Evolutionary conservation across 768 basidiomycete genomes (phyloP), one percentile per base, ranked within the genome.

Genomic region (Leccinellum rugosiceps): DNA sequence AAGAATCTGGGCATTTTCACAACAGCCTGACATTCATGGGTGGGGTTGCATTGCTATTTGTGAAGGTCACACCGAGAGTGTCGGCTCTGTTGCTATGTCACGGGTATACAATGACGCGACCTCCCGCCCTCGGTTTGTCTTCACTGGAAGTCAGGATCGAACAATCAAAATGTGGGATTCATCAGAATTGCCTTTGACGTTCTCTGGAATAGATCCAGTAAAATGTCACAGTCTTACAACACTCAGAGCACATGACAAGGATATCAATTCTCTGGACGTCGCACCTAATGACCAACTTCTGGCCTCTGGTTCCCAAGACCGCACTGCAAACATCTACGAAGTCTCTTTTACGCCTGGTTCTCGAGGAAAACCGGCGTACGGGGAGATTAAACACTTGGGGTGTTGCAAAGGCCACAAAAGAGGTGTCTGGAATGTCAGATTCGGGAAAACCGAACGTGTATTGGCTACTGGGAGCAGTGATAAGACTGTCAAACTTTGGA

Each of bases 91-190:
- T 54, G 87, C 92, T 2, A 76, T 98, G 69, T 86, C 92, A n/a
- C 81, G 86, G 26, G 61, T 61, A 26, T 48, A 52, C 51, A 44
- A 38, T n/a, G 62, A 69, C 19, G 26, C 43, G 26, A 69, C 69
- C 19, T 56, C 63, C 34, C 62, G 67, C 51, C 75, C 77, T 50
- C 78, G 78, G 41, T 96, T 97, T 75, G 77, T 95, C 79, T 90
- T 98, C 69, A 97, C 94, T 14, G 97, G 96, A 31, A 92, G 90
- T 69, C 96, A 98, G 73, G 97, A 99, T 71, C 85, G 92, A 44
- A 98, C 97, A 4, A 90, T 98, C 70, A 99, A 99, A 74, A 89
- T 98, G 86, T 99, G 97, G 97, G 94, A 98, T 72, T 70, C 98
- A n/a, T 76, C 81, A 1, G 68, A 75, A 14, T 73, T 87, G 4